A percentile compares a stretch with the other conserved stretches of the same genome.
These are phyloP conservation scores for Odonthalia washingtoniensis DNA, from an alignment of 31 red algal genomes.

Conservation along the genomic window DNA sequence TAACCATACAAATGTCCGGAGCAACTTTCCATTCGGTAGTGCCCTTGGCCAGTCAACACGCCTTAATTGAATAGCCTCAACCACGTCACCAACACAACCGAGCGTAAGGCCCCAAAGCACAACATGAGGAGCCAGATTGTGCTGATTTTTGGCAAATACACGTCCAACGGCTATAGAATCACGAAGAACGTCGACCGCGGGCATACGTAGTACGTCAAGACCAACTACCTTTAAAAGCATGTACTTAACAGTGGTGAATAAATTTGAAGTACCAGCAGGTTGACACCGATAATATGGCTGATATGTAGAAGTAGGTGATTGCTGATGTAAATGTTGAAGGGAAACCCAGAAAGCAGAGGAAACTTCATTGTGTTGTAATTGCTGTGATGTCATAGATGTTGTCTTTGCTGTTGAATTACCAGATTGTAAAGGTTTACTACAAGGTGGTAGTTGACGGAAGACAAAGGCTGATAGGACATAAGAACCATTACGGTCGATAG, in stretches of 20 bases:
- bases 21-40: neutral
- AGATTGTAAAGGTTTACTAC: neutral
- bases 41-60: slow-evolving; percentile 48
- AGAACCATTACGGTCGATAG: neutral
- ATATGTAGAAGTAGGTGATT: slow-evolving; percentile 9
- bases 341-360: slow-evolving; percentile 55
- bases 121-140: slow-evolving; percentile 4
- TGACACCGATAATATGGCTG: neutral
- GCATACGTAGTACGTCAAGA: slow-evolving; percentile 23
- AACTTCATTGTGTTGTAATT: slow-evolving; percentile 15
- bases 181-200: slow-evolving; percentile 50
- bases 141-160: slow-evolving; percentile 9
- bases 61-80: slow-evolving; percentile 38
- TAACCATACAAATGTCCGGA: neutral
- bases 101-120: slow-evolving; percentile 59
- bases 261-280: neutral
- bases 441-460: slow-evolving; percentile 40
- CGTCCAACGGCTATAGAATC: slow-evolving; percentile 23
- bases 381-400: neutral
- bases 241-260: neutral
- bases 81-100: slow-evolving; percentile 53
- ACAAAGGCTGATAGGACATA: slow-evolving; percentile 64
- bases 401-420: neutral
- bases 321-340: slow-evolving; percentile 30
- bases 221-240: neutral